Conservation (phyloP, 1,284 basidiomycete genomes). For the Malassezia japonica region DNA sequence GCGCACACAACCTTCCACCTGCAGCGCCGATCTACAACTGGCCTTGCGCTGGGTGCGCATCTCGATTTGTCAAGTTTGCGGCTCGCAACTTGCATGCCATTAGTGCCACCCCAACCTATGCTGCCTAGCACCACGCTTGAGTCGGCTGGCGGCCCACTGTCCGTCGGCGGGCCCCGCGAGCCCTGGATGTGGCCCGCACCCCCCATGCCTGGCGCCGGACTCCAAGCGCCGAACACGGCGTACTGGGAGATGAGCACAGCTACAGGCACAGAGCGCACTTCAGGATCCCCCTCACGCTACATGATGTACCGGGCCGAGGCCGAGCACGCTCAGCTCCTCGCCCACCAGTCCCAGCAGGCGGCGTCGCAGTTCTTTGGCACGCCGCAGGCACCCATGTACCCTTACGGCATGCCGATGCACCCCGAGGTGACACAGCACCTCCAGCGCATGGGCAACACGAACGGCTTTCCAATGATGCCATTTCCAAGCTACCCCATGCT, state of each 20-base stretch:
- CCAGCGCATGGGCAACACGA: not conserved
- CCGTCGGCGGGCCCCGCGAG: not conserved
- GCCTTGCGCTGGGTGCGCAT: not conserved
- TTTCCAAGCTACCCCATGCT: constrained; percentile 9
- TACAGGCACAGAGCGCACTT: not conserved
- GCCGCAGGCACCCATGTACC: not conserved
- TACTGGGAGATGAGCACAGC: constrained; percentile 12
- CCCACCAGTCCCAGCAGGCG: not conserved
- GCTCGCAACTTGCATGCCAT: too few relatives aligned
- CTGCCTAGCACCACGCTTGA: not conserved
- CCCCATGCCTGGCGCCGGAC: not conserved
- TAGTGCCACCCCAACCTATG: not conserved
- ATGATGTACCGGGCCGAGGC: constrained; percentile 13
- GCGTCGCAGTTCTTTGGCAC: not conserved
- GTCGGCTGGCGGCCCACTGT: not conserved
- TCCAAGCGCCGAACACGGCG: not conserved
- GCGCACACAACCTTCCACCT: too few relatives aligned
- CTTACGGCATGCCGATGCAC: constrained; percentile 11
- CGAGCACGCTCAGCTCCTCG: not conserved
- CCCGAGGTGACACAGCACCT: constrained; percentile 7
- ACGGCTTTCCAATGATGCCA: not conserved
- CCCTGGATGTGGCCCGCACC: not conserved
- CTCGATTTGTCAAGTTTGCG: too few relatives aligned
- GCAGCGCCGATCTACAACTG: not conserved
- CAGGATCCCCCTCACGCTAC: constrained; percentile 9